These are phyloP conservation scores for Alternaria sp. DNA, from an alignment of 2,329 filamentous ascomycete species.

Conservation along the genomic window DNA sequence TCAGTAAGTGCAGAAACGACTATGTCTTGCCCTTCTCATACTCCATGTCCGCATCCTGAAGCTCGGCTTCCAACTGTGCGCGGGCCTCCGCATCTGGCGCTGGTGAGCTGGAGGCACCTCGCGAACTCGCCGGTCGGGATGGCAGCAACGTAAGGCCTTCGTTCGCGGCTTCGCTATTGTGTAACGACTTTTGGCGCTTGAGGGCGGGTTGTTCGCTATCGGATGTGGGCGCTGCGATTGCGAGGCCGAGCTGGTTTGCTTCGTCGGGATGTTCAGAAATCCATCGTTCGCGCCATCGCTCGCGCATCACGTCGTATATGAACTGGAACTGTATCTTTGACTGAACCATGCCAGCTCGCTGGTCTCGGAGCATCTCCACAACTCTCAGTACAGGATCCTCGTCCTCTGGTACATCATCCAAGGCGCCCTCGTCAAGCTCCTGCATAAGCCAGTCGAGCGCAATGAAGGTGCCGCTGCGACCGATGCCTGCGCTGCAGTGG, in stretches of 20 bases:
- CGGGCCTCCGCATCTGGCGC: constrained; percentile 30
- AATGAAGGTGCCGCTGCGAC: constrained; percentile 93
- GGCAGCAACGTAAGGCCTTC: background rate
- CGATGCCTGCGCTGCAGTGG: constrained; percentile 83
- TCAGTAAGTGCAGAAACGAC: constrained; percentile 6
- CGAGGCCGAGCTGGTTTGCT: constrained; percentile 33
- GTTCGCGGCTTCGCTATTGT: constrained; percentile 7
- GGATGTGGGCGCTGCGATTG: background rate
- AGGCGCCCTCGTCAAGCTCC: constrained; percentile 77
- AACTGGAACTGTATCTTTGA: constrained; percentile 83
- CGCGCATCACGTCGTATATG: constrained; percentile 83
- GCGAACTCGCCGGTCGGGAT: constrained; percentile 5
- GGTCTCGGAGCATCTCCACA: constrained; percentile 81
- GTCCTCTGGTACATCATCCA: constrained; percentile 59
- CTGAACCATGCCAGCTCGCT: constrained; percentile 96
- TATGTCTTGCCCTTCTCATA: constrained; percentile 39
- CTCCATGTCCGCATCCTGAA: constrained; percentile 35
- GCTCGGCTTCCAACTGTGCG: constrained; percentile 43
- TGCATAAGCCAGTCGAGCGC: constrained; percentile 89
- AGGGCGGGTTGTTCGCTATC: constrained; percentile 32
- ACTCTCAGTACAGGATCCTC: constrained; percentile 77
- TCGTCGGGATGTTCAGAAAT: constrained; percentile 36
- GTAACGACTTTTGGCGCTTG: constrained; percentile 39
- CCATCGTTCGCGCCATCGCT: constrained; percentile 69
- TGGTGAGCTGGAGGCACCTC: constrained; percentile 7